Conservation (phyloP, 176 grass and related monocot species). For the Ananas comosus region DNA sequence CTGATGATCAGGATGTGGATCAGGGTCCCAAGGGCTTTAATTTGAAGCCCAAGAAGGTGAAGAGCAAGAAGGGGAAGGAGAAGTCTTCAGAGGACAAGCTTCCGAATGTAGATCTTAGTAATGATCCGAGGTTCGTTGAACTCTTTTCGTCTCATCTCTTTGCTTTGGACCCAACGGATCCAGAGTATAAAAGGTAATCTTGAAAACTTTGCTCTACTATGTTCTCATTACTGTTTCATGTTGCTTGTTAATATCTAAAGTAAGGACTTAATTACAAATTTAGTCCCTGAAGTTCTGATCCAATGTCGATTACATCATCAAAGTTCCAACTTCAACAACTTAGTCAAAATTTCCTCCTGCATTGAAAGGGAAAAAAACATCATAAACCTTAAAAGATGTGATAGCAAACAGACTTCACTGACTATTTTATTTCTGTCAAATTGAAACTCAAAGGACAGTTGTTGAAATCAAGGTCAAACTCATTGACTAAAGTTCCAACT, state of each 20-base stretch:
- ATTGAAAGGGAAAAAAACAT: no score
- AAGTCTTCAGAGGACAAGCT: constrained; percentile 34
- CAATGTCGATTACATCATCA: no score
- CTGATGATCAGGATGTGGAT: constrained; percentile 43
- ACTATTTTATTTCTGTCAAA: no score
- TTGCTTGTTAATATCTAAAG: neutral
- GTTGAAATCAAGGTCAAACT: neutral
- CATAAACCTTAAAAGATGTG: no score
- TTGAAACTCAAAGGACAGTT: no score
- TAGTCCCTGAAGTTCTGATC: no score
- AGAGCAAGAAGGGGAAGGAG: constrained; percentile 64
- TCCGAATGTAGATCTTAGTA: constrained; percentile 50
- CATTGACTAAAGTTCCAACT: neutral
- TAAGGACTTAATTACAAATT: no score
- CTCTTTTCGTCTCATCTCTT: constrained; percentile 57
- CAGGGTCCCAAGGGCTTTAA: constrained; percentile 63
- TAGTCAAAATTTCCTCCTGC: no score
- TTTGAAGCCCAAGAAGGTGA: constrained; percentile 39
- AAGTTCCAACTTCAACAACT: no score
- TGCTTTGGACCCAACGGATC: constrained; percentile 77
- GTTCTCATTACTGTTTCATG: neutral
- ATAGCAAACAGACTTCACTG: no score
- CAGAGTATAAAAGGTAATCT: constrained; percentile 76
- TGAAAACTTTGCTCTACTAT: neutral
- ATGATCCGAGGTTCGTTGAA: constrained; percentile 56